Base-by-base conservation (phyloP, 1,284 basidiomycete species). In the Lentinus polychrous region DNA sequence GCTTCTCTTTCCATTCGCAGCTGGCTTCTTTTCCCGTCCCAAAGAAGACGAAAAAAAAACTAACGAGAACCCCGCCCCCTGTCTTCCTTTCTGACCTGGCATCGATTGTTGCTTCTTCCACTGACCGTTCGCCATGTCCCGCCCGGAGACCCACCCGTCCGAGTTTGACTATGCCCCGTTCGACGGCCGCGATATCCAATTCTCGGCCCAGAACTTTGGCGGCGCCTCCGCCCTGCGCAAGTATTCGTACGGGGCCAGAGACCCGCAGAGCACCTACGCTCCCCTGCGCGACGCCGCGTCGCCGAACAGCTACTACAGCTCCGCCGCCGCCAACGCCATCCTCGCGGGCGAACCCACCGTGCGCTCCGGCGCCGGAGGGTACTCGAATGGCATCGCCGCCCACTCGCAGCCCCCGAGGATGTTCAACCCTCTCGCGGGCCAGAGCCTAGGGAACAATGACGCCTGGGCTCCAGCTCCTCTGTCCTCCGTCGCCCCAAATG, bases 81-180 rank as follows among this genome's bases (percentile, higher is more conserved):
- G 43, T 49, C 50, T 52, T 53, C 51, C 53, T 57, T 52, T 23
- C 52, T 52, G 49, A 50, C 37, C 42, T 39, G 46, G 43, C 46
- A 51, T 53, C 52, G 51, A 51, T 53, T 46, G 37, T 37, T 37
- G 46, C 45, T 60, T 61, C 54, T 52, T 55, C 49, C 14, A 33
- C 38, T 35, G 38, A 54, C n/a, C n/a, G n/a, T n/a, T n/a, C 53
- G 55, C 52, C 56, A 66, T 73, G 72, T 69, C 71, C 57, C 70
- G 57, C 49, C 57, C 62, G 46, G 69, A 70, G 48, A 54, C 62
- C 18, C 63, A 60, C 54, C 52, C 54, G 41, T 66, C 72, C 56
- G 78, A 78, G 49, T 71, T 67, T 27, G 73, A 76, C 49, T 67
- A 66, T 51, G 65, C 70, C 44, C 40, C 45, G 40, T 60, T 51